phyloP scores from a whole-genome alignment of 1,139 yeast species.

The Sugiyamaella paludigena region DNA sequence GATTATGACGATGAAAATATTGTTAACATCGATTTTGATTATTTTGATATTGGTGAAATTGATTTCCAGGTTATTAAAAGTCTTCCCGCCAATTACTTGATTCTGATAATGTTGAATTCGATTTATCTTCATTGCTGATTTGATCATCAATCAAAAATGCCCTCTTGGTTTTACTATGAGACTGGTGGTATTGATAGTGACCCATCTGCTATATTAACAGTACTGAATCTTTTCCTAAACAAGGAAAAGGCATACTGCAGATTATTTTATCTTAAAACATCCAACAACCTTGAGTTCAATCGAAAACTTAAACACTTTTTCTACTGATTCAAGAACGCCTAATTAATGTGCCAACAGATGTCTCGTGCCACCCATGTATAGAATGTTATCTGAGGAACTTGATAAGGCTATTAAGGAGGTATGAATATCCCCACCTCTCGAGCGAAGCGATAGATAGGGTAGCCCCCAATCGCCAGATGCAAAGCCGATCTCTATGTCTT shows the following conservation, averaged over 20 bases:
- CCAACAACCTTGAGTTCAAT: conserved; percentile 56
- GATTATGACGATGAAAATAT: conserved; percentile 48
- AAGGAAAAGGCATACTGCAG: conserved; percentile 41
- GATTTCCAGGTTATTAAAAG: conserved; percentile 93
- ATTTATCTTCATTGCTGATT: conserved; percentile 77
- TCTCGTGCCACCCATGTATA: conserved; percentile 91
- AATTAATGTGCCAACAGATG: conserved; percentile 96
- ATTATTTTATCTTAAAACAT: conserved; percentile 59
- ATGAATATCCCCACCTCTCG: background rate
- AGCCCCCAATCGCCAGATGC: too few species aligned
- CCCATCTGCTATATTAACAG: conserved; percentile 84
- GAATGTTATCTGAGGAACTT: conserved; percentile 75
- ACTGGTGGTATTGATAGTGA: conserved; percentile 93
- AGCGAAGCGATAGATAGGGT: too few species aligned
- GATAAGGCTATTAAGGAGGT: conserved; percentile 52
- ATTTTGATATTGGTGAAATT: conserved; percentile 77
- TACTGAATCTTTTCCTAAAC: conserved; percentile 56
- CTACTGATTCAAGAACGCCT: conserved; percentile 71
- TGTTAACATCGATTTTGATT: conserved; percentile 91
- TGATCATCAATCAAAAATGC: conserved; percentile 63
- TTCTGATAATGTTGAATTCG: conserved; percentile 69
- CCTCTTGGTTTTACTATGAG: conserved; percentile 76
- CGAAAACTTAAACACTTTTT: conserved; percentile 56
- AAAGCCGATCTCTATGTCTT: background rate
- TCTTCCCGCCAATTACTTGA: conserved; percentile 85